phyloP scores from a whole-genome alignment of 2,329 filamentous ascomycete species.

The Neonectria magnoliae region DNA sequence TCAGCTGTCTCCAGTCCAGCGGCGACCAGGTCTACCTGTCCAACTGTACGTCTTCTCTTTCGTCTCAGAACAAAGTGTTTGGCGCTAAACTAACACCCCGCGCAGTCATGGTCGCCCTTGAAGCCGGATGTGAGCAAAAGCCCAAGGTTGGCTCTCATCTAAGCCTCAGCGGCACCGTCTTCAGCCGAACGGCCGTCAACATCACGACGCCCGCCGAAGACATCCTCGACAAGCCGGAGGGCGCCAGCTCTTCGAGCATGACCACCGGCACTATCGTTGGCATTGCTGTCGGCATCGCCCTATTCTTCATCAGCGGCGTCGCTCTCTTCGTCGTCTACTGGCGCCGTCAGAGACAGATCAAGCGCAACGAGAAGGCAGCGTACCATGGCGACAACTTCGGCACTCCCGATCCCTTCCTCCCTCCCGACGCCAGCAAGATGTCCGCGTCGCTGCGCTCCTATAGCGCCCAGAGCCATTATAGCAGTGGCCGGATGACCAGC shows the following conservation, averaged over 20 bases:
- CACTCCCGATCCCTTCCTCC: constrained; percentile 36
- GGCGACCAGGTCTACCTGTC: constrained; percentile 54
- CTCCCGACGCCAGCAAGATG: constrained; percentile 15
- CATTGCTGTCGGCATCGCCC: constrained; percentile 59
- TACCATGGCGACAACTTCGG: constrained; percentile 23
- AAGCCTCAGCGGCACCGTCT: constrained; percentile 56
- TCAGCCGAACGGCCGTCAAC: constrained; percentile 49
- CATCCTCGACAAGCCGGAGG: constrained; percentile 40
- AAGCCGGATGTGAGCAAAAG: constrained; percentile 59
- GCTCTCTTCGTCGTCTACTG: constrained; percentile 61
- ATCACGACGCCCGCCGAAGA: constrained; percentile 49
- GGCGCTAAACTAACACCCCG: not conserved
- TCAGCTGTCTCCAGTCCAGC: constrained; percentile 55
- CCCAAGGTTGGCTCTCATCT: constrained; percentile 51
- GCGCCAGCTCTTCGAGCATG: constrained; percentile 47
- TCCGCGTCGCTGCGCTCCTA: constrained; percentile 16
- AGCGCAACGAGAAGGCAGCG: constrained; percentile 18
- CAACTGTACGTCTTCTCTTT: constrained; percentile 56
- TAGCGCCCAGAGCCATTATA: constrained; percentile 19
- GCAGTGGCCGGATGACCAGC: constrained; percentile 43
- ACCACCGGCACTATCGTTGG: constrained; percentile 62
- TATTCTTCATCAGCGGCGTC: constrained; percentile 54
- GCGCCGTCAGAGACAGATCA: constrained; percentile 50
- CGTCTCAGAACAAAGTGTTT: not conserved
- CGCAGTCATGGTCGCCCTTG: constrained; percentile 58